Evolutionary conservation across 108 stramenopile species (phyloP).

Genomic region (Skeletonema potamos): DNA sequence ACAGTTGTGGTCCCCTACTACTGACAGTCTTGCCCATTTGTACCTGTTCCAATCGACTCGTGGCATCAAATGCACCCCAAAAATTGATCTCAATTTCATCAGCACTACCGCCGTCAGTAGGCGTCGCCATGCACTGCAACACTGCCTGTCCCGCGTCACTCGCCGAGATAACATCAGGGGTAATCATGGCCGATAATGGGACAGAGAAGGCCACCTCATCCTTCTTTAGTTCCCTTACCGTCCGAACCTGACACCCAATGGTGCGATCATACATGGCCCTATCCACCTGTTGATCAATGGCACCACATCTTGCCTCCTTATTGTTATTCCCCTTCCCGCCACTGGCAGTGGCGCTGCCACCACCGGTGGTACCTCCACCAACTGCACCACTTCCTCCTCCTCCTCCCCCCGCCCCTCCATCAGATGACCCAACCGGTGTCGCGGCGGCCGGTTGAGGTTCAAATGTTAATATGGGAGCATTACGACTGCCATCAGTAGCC

Average conservation of each 20-base stretch:
- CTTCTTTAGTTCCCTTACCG: conserved; percentile 72
- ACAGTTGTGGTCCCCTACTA: conserved; percentile 72
- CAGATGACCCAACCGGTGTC: conserved; percentile 17
- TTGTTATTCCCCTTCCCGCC: conserved; percentile 4
- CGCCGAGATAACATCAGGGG: conserved; percentile 81
- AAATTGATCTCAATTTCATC: conserved; percentile 20
- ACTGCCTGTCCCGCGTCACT: conserved; percentile 85
- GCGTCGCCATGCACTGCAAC: conserved; percentile 52
- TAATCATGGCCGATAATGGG: conserved; percentile 74
- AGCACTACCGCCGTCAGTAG: background rate
- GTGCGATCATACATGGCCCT: conserved; percentile 79
- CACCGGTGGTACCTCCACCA: background rate
- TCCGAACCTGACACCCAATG: conserved; percentile 84
- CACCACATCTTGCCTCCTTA: conserved; percentile 59
- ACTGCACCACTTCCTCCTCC: background rate
- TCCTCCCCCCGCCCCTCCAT: conserved; percentile 6
- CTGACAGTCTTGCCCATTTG: conserved; percentile 52
- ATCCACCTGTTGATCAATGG: conserved; percentile 67
- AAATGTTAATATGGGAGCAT: conserved; percentile 77
- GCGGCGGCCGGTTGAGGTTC: conserved; percentile 37
- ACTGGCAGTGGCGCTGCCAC: conserved; percentile 1
- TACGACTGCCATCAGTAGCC: conserved; percentile 87
- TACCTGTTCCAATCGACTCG: conserved; percentile 45
- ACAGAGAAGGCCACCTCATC: conserved; percentile 75
- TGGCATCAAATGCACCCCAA: conserved; percentile 83